Evolutionary conservation across 257 asterid species (phyloP).

Genomic region (Schizonepeta tenuifolia): DNA sequence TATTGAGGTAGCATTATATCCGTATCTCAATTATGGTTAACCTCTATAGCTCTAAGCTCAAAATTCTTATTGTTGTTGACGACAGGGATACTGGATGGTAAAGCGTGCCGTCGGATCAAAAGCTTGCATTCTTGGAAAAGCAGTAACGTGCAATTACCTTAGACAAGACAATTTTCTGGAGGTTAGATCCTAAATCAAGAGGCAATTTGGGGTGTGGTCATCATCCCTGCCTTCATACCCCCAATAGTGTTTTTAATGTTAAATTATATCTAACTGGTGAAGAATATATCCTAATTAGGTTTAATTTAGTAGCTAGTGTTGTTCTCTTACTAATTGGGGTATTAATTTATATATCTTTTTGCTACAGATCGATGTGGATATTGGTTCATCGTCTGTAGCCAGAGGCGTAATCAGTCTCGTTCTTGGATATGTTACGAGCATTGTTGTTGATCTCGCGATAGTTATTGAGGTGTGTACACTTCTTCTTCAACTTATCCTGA

Average conservation of each 20-base stretch:
- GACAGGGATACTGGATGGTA: conserved; percentile 99
- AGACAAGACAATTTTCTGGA: conserved; percentile 96
- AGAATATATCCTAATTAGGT: too few relatives aligned
- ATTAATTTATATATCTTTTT: conserved; percentile 21
- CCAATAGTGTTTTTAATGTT: too few relatives aligned
- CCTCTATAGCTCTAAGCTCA: conserved; percentile 9
- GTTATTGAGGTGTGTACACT: conserved; percentile 72
- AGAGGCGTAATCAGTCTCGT: conserved; percentile 91
- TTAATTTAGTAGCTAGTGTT: not conserved
- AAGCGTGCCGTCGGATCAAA: conserved; percentile 99
- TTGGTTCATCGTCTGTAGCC: conserved; percentile 98
- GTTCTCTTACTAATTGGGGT: not conserved
- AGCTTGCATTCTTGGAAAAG: conserved; percentile 97
- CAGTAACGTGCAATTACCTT: conserved; percentile 89
- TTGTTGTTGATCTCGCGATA: conserved; percentile 94
- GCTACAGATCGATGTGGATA: conserved; percentile 95
- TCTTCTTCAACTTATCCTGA: conserved; percentile 13
- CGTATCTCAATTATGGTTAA: conserved; percentile 1
- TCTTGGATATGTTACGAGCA: conserved; percentile 88
- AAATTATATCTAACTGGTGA: too few relatives aligned
- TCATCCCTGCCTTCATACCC: too few relatives aligned
- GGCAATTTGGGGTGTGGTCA: too few relatives aligned
- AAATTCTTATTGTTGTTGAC: conserved; percentile 24
- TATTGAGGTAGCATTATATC: conserved; percentile 64
- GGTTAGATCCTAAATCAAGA: conserved; percentile 51